Evolutionary conservation across 2,329 filamentous ascomycete genomes (phyloP), one percentile per base, ranked within the genome.

Genomic region (Diaporthe destruens): DNA sequence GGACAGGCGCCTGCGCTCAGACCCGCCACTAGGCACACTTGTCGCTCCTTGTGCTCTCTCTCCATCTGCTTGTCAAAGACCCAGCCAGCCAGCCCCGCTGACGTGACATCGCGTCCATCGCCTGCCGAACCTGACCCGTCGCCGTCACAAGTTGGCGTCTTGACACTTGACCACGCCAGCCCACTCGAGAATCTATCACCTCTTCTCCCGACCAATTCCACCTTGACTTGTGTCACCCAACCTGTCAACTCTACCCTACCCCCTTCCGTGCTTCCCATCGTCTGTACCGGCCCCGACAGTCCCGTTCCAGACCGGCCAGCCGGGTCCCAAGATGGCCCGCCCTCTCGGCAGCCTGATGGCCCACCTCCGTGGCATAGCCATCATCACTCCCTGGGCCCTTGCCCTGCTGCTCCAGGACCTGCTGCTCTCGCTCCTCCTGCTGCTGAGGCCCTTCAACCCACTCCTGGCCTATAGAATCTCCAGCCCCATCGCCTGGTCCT

Each of bases 331-430:
- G 36, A 72, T 72, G 71, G 47, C 47, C 23, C 5, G n/a, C 42
- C 47, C 69, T 32, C 51, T 71, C 72, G 73, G 74, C 69, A 75
- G 68, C 42, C 8, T 81, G 73, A 77, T 81, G 69, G 81, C 78
- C 56, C 80, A 82, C 75, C 61, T 86, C 65, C 84, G 87, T 59
- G 87, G 85, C 74, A 55, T 84, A 20, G 71, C 82, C 57, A 78
- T 88, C 69, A 75, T 85, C 42, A 71, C 82, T 16, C 88, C 88
- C 39, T 91, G 89, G 87, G 79, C 87, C n/a, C 42, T 84, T 11
- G 85, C 85, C 76, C 82, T 91, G 44, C 80, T 87, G 72, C 72
- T 86, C 51, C 86, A 87, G 76, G 88, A 91, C 78, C 63, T 88
- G 29, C 77, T 84, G 67, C 82, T 88, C 65, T 88, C 86, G 14